Base-by-base conservation (phyloP, 352 stramenopile species). In the Phytophthora rubi region DNA sequence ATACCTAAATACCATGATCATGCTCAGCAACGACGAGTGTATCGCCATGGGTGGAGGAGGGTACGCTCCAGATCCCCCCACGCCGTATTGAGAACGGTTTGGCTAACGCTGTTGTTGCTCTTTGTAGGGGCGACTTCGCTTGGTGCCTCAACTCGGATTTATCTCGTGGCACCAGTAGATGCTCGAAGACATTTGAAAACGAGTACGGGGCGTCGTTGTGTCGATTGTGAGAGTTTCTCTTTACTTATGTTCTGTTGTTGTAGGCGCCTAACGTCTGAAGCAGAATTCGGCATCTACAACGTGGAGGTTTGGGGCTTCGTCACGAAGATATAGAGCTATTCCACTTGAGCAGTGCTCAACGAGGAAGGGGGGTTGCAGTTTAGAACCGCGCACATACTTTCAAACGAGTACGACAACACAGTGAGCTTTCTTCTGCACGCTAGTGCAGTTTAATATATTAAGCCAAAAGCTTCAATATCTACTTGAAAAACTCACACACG, bases 31-130 rank as follows among this genome's bases (percentile, higher is more conserved):
- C 51, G 68, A 86, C 21, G 64, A 77, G 35, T 85, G 74, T 4
- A 91, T 93, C 52, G 86, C 83, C 16, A 93, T 93, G 86, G 86
- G 86, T 48, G 86, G 86, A 47, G 86, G 86, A 47, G 86, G 86
- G 80, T 88, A 75, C 10, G 37, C 37, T n/a, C 12, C 0, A n/a
- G 12, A 23, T 49, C 16, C 3, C 4, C 47, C 9, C 16, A n/a
- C 1, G n/a, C 15, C 30, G 18, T 30, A 3, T 53, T 13, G 9
- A 53, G 3, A 53, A 53, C 47, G 15, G 10, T 0, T 4, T 18
- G 3, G 18, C 9, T 56, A 39, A 59, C 10, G 15, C 28, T 62
- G 15, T 16, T 60, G n/a, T 18, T 45, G 23, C 28, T 23, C 8
- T 53, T 32, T 48, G 15, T 53, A 87, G 81, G 18, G 83, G 83